Percentiles rank a stretch among this genome's conserved stretches.
These are phyloP conservation scores for Diplodia sapinea DNA, from an alignment of 2,329 filamentous ascomycete species.

Conservation along the genomic window DNA sequence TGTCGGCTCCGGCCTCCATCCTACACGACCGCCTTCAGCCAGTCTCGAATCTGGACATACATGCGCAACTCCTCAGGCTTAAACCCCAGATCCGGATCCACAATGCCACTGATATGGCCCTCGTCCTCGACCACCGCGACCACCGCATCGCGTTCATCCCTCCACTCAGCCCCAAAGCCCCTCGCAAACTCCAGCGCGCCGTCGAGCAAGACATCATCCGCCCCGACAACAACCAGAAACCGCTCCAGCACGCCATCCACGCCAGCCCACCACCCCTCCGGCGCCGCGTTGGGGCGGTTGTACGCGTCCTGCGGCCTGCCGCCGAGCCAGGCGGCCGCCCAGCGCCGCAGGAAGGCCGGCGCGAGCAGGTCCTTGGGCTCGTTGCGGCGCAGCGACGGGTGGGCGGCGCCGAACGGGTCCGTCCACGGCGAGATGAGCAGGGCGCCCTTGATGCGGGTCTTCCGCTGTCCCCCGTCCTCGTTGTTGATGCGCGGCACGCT, in stretches of 20 bases:
- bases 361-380: neutral
- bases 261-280: conserved; percentile 9
- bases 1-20: no score
- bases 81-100: conserved; percentile 2
- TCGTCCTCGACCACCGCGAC: conserved; percentile 6
- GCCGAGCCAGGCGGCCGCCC: neutral
- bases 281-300: conserved; percentile 4
- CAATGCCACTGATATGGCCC: neutral
- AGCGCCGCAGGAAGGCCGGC: neutral
- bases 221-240: neutral
- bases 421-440: conserved; percentile 19
- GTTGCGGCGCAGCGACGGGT: neutral
- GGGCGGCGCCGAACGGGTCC: conserved; percentile 12
- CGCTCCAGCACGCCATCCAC: neutral
- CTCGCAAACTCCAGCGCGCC: neutral
- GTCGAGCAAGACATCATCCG: conserved; percentile 11
- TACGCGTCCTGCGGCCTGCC: conserved; percentile 2
- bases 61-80: neutral
- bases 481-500: no score
- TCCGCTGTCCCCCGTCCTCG: no score
- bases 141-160: neutral
- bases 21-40: conserved; percentile 6
- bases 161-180: conserved; percentile 1
- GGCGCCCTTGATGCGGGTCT: neutral
- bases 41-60: conserved; percentile 4